A percentile compares a stretch with the other conserved stretches of the same genome.
Conservation (phyloP, 2,329 filamentous ascomycete species). For the Calonectria multiphialidica region DNA sequence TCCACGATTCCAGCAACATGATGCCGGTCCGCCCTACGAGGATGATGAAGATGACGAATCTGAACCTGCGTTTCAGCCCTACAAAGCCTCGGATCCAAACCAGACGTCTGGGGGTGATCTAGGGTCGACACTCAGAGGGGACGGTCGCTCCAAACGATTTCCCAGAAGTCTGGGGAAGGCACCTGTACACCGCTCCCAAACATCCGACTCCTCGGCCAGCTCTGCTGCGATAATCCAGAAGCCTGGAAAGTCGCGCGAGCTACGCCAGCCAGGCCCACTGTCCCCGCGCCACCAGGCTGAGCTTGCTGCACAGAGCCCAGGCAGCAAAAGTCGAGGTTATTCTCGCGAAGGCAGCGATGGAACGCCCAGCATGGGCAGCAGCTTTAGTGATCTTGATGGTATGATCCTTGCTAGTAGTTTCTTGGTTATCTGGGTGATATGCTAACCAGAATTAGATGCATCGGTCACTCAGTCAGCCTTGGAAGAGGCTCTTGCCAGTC, state of each 20-base stretch:
- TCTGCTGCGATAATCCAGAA: conserved; percentile 58
- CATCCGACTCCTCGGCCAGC: conserved; percentile 73
- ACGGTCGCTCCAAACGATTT: conserved; percentile 50
- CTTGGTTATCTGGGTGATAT: conserved; percentile 1
- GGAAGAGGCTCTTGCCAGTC: conserved; percentile 79
- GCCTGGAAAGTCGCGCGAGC: conserved; percentile 47
- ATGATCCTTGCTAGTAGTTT: conserved; percentile 38
- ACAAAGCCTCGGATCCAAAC: conserved; percentile 52
- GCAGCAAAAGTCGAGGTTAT: conserved; percentile 60
- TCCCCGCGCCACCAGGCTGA: conserved; percentile 70
- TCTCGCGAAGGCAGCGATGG: conserved; percentile 77
- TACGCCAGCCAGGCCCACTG: conserved; percentile 58
- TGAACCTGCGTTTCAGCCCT: conserved; percentile 68
- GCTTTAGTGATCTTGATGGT: conserved; percentile 88
- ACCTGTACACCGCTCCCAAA: conserved; percentile 62
- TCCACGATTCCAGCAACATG: conserved; percentile 60
- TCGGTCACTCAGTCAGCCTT: conserved; percentile 85
- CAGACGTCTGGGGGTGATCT: conserved; percentile 58
- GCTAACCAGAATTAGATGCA: conserved; percentile 66
- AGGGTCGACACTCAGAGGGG: conserved; percentile 64
- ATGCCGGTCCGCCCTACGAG: conserved; percentile 52
- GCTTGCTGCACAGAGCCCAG: conserved; percentile 66
- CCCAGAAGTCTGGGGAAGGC: conserved; percentile 47
- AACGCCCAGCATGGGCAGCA: conserved; percentile 85
- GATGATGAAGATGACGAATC: conserved; percentile 69